Evolutionary conservation across 106 monocot genomes (phyloP), one percentile per base, ranked within the genome.

Genomic region (Dendrobium chrysotoxum): DNA sequence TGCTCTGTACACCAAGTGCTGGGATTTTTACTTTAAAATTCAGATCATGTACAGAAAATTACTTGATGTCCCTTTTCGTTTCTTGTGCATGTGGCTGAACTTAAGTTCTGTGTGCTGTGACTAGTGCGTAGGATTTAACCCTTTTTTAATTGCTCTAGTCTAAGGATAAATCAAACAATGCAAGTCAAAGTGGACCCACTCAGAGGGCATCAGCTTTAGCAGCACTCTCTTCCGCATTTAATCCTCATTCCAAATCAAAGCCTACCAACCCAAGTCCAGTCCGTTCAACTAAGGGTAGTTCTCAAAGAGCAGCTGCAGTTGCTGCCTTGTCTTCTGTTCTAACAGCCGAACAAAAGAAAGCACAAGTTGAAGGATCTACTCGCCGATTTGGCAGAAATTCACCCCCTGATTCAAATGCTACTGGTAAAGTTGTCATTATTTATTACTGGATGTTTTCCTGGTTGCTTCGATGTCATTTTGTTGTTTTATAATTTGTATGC

Each of bases 261-360:
- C 40, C 58, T 82, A 39, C 85, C 20, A 57, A 79, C 72, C 80
- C 90, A 53, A 88, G 72, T 53, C 86, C 92, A 79, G 40, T 76
- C 76, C 83, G 74, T 81, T 82, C 82, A 75, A 75, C 83, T 79
- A 57, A 78, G 39, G 88, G 83, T 77, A 88, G 90, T 15, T 90
- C 96, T 53, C 96, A 96, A 72, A 88, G 93, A 82, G 96, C 96
- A 67, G 93, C 96, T 87, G 96, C 96, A 10, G 93, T 96, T 78
- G 96, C 96, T 80, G 96, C 96, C 28, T 79, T 96, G 15, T 92
- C 93, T 53, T 64, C 23, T 66, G 96, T 96, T 77, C 80, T 96
- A 54, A 94, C 93, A 71, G 93, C 96, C 78, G 93, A 94, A 75
- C 82, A 90, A 75, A 88, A 82, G 39, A 77, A 76, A 38, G 81